Percentiles rank a stretch among this genome's conserved stretches.
Evolutionary conservation across 2,329 filamentous ascomycete species (phyloP).

Genomic region (Pyrenochaeta sp.): DNA sequence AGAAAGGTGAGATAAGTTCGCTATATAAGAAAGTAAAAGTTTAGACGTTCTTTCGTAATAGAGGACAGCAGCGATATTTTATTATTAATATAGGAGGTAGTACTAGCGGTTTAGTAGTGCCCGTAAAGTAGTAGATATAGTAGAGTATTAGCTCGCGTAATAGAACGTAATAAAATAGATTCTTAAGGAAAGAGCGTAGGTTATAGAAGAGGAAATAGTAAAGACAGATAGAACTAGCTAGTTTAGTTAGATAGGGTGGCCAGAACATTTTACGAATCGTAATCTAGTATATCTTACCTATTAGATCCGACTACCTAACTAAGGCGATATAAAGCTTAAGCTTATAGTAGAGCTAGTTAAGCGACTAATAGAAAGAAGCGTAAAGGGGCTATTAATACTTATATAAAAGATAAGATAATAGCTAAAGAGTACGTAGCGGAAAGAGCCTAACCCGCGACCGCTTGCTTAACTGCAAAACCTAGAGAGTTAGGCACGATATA

Average conservation of each 20-base stretch:
- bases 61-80: slow-evolving; percentile 10
- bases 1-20: slow-evolving; percentile 1
- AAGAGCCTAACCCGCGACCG: slow-evolving; percentile 2
- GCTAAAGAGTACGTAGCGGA: slow-evolving; percentile 9
- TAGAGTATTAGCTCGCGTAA: background rate
- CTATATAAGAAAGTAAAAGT: slow-evolving; percentile 8
- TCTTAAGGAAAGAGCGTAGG: background rate
- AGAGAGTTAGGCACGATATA: slow-evolving; percentile 15
- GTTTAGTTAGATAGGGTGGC: slow-evolving; percentile 7
- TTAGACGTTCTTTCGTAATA: no score
- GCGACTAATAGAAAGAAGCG: background rate
- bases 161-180: background rate
- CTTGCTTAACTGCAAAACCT: slow-evolving; percentile 18
- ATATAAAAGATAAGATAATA: slow-evolving; percentile 4
- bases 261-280: background rate
- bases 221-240: no score
- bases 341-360: no score
- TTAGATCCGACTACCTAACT: background rate
- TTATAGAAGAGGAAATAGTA: slow-evolving; percentile 8
- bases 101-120: no score
- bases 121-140: background rate
- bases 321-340: background rate
- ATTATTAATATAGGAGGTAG: slow-evolving; percentile 6
- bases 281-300: slow-evolving; percentile 3
- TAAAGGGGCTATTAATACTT: slow-evolving; percentile 10